A percentile compares a stretch with the other conserved stretches of the same genome.
Evolutionary conservation across 176 grass and related monocot species (phyloP).

Genomic region (Cocos nucifera): DNA sequence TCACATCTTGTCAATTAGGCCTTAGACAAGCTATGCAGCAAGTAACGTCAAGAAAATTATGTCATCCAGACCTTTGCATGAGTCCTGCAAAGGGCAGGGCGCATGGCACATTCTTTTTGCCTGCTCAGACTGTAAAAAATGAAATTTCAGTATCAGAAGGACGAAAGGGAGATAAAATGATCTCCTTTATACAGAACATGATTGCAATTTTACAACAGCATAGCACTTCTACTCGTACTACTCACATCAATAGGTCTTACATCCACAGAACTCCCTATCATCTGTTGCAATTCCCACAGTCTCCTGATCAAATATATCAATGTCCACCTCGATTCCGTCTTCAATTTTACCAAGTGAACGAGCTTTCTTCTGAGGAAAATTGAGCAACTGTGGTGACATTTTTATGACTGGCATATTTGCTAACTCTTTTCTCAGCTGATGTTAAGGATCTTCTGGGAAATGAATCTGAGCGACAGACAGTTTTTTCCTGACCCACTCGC

Average conservation of each 20-base stretch:
- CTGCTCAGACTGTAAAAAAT: constrained; percentile 25
- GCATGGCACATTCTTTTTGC: constrained; percentile 29
- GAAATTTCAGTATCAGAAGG: constrained; percentile 14
- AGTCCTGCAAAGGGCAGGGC: constrained; percentile 13
- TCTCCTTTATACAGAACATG: neutral
- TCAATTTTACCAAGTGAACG: constrained; percentile 2
- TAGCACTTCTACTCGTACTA: neutral
- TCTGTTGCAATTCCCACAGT: constrained; percentile 13
- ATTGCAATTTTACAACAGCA: neutral
- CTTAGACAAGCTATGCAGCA: constrained; percentile 3
- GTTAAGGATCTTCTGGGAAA: neutral
- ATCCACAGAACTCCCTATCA: constrained; percentile 27
- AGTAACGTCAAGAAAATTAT: constrained; percentile 3
- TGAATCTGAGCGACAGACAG: neutral
- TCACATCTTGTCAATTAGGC: constrained; percentile 15
- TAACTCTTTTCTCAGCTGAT: constrained; percentile 6
- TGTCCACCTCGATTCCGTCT: constrained; percentile 12
- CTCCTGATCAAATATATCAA: constrained; percentile 17
- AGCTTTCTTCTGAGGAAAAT: constrained; percentile 7
- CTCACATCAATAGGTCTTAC: constrained; percentile 44
- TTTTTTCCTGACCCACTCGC: too few species aligned
- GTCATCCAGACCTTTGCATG: constrained; percentile 49
- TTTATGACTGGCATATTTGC: constrained; percentile 10
- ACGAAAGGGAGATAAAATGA: neutral
- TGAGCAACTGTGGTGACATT: constrained; percentile 7